Conservation (phyloP, 306 rosid species). For the Cyclanthera cordifolia region DNA sequence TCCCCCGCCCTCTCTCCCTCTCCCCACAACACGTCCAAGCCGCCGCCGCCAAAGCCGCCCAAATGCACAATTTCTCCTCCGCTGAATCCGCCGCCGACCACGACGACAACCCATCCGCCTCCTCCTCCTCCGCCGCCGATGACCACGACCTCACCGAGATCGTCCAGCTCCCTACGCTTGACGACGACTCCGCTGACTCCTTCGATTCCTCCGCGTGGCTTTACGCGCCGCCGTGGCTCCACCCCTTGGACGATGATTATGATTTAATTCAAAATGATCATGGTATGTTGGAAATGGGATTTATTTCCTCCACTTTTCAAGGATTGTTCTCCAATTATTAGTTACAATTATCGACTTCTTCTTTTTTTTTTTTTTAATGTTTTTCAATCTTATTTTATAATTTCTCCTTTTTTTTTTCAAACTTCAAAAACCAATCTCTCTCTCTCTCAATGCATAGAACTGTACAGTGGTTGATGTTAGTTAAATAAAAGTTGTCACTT, state of each 20-base stretch:
- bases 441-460: no score
- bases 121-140: neutral
- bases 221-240: constrained; percentile 52
- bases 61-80: constrained; percentile 36
- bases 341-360: no score
- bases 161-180: constrained; percentile 53
- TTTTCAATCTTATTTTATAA: no score
- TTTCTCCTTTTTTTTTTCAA: no score
- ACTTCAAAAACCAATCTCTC: no score
- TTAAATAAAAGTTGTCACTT: no score
- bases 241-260: constrained; percentile 24
- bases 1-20: constrained; percentile 71
- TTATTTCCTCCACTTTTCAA: constrained; percentile 22
- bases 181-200: constrained; percentile 28
- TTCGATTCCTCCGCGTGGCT: constrained; percentile 40
- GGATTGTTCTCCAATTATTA: constrained; percentile 31
- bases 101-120: constrained; percentile 17
- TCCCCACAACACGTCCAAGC: constrained; percentile 81
- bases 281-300: constrained; percentile 10
- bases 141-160: constrained; percentile 53
- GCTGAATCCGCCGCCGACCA: neutral
- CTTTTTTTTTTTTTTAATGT: no score
- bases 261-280: neutral
- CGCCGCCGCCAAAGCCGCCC: constrained; percentile 80
- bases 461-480: no score